A percentile compares a stretch with the other conserved stretches of the same genome.
Evolutionary conservation across 345 rosid genomes (phyloP).

Genomic region (Draba incana): DNA sequence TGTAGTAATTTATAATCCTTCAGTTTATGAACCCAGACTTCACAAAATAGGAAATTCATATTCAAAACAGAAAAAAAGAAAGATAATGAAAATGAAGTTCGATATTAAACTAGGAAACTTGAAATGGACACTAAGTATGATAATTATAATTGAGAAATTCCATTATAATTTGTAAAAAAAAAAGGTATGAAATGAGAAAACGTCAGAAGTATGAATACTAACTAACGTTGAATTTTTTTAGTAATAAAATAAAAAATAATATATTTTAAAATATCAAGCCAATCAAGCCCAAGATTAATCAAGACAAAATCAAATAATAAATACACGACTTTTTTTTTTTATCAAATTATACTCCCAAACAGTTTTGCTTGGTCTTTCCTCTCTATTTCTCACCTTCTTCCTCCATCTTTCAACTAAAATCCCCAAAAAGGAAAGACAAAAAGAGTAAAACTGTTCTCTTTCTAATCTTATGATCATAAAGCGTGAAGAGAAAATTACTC

Average conservation of each 20-base stretch:
- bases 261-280: conserved; percentile 3
- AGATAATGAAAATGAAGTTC: background rate
- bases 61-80: background rate
- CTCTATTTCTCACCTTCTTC: conserved; percentile 33
- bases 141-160: no score
- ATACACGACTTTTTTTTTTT: background rate
- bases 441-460: background rate
- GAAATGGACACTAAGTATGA: background rate
- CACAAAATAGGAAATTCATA: no score
- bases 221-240: background rate
- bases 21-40: no score
- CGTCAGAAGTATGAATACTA: background rate
- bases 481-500: background rate
- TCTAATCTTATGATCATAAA: conserved; percentile 12
- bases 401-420: conserved; percentile 15
- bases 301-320: conserved; percentile 34
- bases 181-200: conserved; percentile 10
- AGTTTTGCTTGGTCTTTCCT: conserved; percentile 37
- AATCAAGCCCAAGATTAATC: conserved; percentile 12
- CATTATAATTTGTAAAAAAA: background rate
- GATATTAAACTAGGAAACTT: background rate
- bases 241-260: background rate
- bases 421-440: background rate
- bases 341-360: background rate
- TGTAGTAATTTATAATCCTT: background rate